Base-by-base conservation (phyloP, 306 rosid genomes). In the Clitoria ternatea region DNA sequence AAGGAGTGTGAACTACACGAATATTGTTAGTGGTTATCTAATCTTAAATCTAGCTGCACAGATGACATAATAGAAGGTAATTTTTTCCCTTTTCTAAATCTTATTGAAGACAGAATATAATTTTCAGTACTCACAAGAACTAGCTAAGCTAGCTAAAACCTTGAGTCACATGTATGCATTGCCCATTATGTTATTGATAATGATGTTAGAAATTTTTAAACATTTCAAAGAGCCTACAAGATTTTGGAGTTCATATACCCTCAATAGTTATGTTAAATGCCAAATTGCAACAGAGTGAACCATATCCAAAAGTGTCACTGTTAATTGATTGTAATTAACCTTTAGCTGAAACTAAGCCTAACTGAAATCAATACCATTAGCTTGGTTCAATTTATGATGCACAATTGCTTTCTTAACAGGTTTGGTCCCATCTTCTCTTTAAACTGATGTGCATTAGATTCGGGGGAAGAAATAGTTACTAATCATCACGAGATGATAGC, bases 401-500 rank as follows among this genome's bases (percentile, higher is more conserved):
- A 50, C 27, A 49, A 22, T 62, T 17, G 36, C 8, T 49, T 20
- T 24, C 2, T 42, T 84, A 27, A 27, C 11, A 68, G 17, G 47
- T 59, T 71, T 75, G 83, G 86, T 81, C 83, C 86, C 89, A 70
- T 81, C 50, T 50, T 42, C 35, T 65, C 35, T 72, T 35, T 66
- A 30, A 63, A 65, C 30, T 24, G 27, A 77, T 54, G 56, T 13
- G 67, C 60, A 63, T 17, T 30, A 44, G 76, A 64, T 64, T 73
- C 39, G 74, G 82, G 81, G 75, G 84, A 55, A 83, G 75, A 65
- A 81, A 87, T 42, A 76, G 91, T 82, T 59, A 86, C 87, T 85
- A 79, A 86, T 89, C 98, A 92, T 87, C 77, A 66, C 56, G 81
- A 70, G 83, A 83, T 78, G 88, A 92, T 86, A 81, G 65, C 79